A percentile compares a stretch with the other conserved stretches of the same genome.
Conservation (phyloP, 805 yeast species). For the Candida lessepsii region DNA sequence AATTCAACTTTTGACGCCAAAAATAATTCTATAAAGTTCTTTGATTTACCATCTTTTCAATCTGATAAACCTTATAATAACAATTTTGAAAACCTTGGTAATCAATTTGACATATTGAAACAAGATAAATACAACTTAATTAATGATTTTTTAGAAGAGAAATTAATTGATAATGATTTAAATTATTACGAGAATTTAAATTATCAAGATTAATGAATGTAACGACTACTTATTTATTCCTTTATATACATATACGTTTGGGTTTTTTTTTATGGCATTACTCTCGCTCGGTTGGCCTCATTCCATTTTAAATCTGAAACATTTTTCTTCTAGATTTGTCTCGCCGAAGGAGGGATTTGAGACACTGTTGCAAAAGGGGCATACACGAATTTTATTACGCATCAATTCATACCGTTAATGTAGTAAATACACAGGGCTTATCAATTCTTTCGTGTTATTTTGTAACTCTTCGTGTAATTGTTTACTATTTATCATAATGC, state of each 20-base stretch:
- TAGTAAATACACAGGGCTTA: not conserved
- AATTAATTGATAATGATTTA: conserved; percentile 37
- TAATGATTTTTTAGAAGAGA: conserved; percentile 41
- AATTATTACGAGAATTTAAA: conserved; percentile 28
- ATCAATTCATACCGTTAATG: no score
- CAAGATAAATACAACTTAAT: conserved; percentile 41
- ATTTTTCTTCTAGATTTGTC: not conserved
- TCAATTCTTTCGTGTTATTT: conserved; percentile 1
- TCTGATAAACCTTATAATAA: conserved; percentile 1
- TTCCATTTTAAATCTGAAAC: not conserved
- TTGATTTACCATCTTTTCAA: conserved; percentile 29
- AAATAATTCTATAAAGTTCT: conserved; percentile 20
- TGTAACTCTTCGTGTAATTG: not conserved
- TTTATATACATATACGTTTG: conserved; percentile 3
- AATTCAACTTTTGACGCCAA: conserved; percentile 19
- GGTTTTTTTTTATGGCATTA: not conserved
- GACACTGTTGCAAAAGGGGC: not conserved
- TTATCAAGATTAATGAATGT: conserved; percentile 14
- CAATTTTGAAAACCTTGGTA: conserved; percentile 5
- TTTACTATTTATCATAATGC: not conserved
- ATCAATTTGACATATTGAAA: conserved; percentile 15
- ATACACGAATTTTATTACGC: no score
- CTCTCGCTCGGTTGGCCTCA: not conserved
- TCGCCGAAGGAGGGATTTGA: not conserved
- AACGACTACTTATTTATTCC: conserved; percentile 14